phyloP scores from a whole-genome alignment of 1,284 basidiomycete species.

The Singerocomus inundabilis region DNA sequence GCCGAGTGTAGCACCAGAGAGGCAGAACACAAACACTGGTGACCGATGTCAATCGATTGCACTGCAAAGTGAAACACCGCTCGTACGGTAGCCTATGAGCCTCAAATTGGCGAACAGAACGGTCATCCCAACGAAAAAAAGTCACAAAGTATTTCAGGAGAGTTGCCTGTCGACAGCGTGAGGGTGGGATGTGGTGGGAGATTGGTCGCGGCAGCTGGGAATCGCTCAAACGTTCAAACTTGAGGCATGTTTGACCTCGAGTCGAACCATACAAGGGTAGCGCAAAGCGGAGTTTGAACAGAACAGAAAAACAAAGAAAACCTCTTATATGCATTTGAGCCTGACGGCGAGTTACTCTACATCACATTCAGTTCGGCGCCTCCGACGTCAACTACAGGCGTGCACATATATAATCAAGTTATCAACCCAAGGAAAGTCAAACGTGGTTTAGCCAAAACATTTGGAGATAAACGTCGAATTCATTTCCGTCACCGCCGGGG shows the following conservation, averaged over 20 bases:
- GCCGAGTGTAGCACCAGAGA: slow-evolving; percentile 66
- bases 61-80: neutral
- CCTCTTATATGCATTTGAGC: neutral
- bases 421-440: slow-evolving; percentile 4
- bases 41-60: slow-evolving; percentile 9
- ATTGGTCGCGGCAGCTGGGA: slow-evolving; percentile 15
- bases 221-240: slow-evolving; percentile 9
- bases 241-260: slow-evolving; percentile 16
- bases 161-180: slow-evolving; percentile 26
- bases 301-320: neutral
- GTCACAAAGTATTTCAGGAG: slow-evolving; percentile 4
- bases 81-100: slow-evolving; percentile 49
- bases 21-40: slow-evolving; percentile 55
- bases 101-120: slow-evolving; percentile 54
- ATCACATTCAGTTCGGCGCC: slow-evolving; percentile 17
- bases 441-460: slow-evolving; percentile 11
- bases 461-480: slow-evolving; percentile 5
- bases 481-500: slow-evolving; percentile 43
- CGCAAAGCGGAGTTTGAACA: slow-evolving; percentile 17
- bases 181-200: slow-evolving; percentile 13
- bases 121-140: slow-evolving; percentile 41
- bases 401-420: slow-evolving; percentile 6
- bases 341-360: slow-evolving; percentile 1
- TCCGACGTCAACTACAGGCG: slow-evolving; percentile 9
- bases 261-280: slow-evolving; percentile 3